Evolutionary conservation across 177 flowering plant genomes (phyloP), one percentile per base, ranked within the genome.

Genomic region (Vitis hybrid): DNA sequence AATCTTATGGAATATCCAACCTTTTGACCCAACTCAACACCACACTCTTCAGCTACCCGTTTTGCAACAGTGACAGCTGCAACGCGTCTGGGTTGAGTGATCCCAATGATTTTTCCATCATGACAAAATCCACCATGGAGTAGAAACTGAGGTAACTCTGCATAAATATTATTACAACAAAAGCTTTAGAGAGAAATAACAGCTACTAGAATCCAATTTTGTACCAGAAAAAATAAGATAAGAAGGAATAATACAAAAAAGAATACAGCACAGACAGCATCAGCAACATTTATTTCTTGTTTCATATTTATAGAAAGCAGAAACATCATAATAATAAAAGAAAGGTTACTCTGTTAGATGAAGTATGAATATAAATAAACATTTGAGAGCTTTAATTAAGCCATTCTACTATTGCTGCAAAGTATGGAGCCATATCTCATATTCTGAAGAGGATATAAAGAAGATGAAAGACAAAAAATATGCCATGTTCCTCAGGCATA

Each of bases 1-100:
- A 95, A 95, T 76, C 98, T 82, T 59, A 93, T 83, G 10, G 99
- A 90, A 81, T 95, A 95, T 10, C 97, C 97, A 76, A 95, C 97
- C 80, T 75, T 88, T 72, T 93, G 92, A 12, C 98, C 98, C 70
- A 94, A 70, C 63, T 89, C 82, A 52, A 82, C 91, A 63, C 92
- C 94, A 80, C 91, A 93, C 79, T 95, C 99, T 74, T 95, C 99
- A 31, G 98, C 93, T 55, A 95, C 97, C 62, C 99, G 86, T 78
- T 92, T 92, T 12, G 99, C 99, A 72, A 95, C 95, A 62, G 96
- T 85, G 50, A 94, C 86, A 70, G 97, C 97, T 1, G 97, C 96
- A 59, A 95, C 97, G 73, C 97, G 92, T 67, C 98, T 85, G 55
- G 98, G 98, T 81, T 92, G 98, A 65, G 99, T 95, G 68, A 95